These are phyloP conservation scores for Effrenium voratum DNA, from an alignment of 73 alveolate species.

Conservation along the genomic window DNA sequence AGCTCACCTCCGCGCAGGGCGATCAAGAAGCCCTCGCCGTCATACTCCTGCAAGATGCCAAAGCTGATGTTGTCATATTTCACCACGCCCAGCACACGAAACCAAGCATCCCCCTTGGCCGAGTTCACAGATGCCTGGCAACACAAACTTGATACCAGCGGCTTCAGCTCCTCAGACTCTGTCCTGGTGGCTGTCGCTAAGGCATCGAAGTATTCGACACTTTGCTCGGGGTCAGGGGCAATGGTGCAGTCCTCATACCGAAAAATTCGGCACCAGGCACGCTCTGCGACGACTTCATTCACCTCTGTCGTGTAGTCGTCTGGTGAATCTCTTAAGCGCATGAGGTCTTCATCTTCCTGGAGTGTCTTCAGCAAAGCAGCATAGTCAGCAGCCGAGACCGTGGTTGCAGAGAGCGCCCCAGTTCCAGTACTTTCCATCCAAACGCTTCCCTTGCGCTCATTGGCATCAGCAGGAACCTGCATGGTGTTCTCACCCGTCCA, in stretches of 20 bases:
- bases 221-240: constrained; percentile 5
- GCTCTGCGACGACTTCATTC: background rate
- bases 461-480: constrained; percentile 12
- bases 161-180: background rate
- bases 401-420: background rate
- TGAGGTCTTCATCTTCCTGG: constrained; percentile 18
- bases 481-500: constrained; percentile 4
- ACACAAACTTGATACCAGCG: background rate
- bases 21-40: constrained; percentile 5
- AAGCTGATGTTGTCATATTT: constrained; percentile 5
- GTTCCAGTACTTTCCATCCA: constrained; percentile 5
- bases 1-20: constrained; percentile 14
- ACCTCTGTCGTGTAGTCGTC: background rate
- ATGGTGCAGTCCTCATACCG: constrained; percentile 30
- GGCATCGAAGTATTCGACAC: background rate
- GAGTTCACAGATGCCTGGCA: background rate
- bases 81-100: background rate
- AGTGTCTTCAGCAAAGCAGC: background rate
- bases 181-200: background rate
- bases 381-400: background rate
- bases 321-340: background rate
- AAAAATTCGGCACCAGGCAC: background rate
- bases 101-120: constrained; percentile 8
- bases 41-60: constrained; percentile 17
- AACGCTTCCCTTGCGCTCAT: background rate